These are phyloP conservation scores for Eremothecium gossypii DNA, from an alignment of 1,139 yeast species.

Conservation along the genomic window DNA sequence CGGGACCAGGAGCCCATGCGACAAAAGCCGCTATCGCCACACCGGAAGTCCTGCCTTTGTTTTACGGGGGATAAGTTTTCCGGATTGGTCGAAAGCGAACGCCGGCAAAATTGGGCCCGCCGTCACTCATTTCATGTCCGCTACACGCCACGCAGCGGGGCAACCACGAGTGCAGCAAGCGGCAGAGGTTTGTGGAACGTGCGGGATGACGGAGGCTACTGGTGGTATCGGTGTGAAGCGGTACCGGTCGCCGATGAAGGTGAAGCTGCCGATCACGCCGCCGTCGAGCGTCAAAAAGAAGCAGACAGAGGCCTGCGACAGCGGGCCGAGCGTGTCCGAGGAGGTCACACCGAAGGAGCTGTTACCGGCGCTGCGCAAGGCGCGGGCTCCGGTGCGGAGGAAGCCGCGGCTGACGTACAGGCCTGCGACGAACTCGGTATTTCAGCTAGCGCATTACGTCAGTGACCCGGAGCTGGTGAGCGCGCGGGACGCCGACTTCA, in stretches of 20 bases:
- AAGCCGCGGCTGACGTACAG: constrained; percentile 36
- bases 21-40: too few relatives aligned
- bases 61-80: too few relatives aligned
- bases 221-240: not conserved
- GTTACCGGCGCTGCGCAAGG: constrained; percentile 14
- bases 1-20: too few relatives aligned
- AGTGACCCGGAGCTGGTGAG: constrained; percentile 10
- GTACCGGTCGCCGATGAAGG: not conserved
- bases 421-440: constrained; percentile 35
- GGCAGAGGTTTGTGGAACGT: not conserved
- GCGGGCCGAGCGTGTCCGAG: not conserved
- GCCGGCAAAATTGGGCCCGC: too few relatives aligned
- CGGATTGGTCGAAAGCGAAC: too few relatives aligned
- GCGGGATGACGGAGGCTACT: not conserved
- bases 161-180: too few relatives aligned
- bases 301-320: not conserved
- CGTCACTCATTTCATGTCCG: too few relatives aligned
- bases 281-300: constrained; percentile 16
- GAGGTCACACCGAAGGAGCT: constrained; percentile 18
- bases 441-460: constrained; percentile 29
- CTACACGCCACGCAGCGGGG: too few relatives aligned
- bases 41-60: too few relatives aligned
- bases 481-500: constrained; percentile 31
- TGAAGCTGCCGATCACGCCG: constrained; percentile 14
- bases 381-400: constrained; percentile 10